Evolutionary conservation across 2,329 filamentous ascomycete species (phyloP).

Genomic region (Hansfordia pulvinata): DNA sequence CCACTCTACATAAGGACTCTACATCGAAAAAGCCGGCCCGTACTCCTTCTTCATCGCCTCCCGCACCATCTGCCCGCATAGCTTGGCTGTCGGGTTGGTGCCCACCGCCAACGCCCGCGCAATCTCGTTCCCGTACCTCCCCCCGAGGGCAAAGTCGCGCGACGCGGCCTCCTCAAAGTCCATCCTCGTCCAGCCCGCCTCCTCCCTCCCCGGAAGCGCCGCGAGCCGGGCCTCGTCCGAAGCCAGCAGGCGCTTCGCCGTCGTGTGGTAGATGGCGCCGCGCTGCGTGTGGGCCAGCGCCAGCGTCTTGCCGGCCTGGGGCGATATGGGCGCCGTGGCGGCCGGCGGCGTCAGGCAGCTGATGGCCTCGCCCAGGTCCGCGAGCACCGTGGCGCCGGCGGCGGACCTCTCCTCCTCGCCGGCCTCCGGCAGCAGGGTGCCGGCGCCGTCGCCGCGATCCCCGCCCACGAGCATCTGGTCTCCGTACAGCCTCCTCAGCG

Average conservation of each 20-base stretch:
- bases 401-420: constrained; percentile 21
- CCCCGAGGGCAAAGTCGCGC: constrained; percentile 48
- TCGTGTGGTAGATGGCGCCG: constrained; percentile 48
- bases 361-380: constrained; percentile 45
- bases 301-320: constrained; percentile 50
- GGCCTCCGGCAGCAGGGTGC: constrained; percentile 25
- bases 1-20: constrained; percentile 8
- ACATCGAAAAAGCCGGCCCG: constrained; percentile 31
- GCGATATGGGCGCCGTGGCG: constrained; percentile 40
- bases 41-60: constrained; percentile 60
- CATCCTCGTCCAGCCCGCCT: constrained; percentile 34
- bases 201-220: constrained; percentile 26
- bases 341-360: constrained; percentile 39
- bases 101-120: constrained; percentile 50
- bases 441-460: constrained; percentile 22
- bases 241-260: constrained; percentile 36
- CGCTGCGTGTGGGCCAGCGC: constrained; percentile 61
- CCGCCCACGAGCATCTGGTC: constrained; percentile 38
- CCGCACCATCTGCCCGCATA: constrained; percentile 55
- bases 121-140: constrained; percentile 51
- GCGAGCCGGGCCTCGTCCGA: constrained; percentile 19
- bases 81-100: constrained; percentile 54
- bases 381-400: constrained; percentile 27
- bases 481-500: constrained; percentile 46
- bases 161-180: constrained; percentile 51